These are phyloP conservation scores for Neonothopanus nambi DNA, from an alignment of 1,284 basidiomycete genomes.

Conservation along the genomic window DNA sequence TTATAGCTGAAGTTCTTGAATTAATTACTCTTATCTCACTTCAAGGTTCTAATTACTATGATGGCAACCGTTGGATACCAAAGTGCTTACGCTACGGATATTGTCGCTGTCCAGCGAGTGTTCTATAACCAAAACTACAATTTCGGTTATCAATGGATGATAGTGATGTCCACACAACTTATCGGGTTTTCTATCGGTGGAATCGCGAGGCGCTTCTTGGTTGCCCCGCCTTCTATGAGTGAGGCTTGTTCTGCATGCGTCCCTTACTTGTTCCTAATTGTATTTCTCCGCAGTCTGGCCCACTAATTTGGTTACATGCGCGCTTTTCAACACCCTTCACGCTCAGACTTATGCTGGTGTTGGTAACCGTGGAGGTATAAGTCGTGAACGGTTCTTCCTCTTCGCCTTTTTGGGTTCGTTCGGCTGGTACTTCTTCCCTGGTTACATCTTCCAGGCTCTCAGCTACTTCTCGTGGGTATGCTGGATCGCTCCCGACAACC, in stretches of 20 bases:
- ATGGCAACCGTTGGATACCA: conserved; percentile 73
- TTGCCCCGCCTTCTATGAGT: conserved; percentile 91
- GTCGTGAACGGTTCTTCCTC: conserved; percentile 77
- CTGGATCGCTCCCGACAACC: conserved; percentile 21
- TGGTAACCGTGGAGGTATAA: conserved; percentile 65
- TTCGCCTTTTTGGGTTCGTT: conserved; percentile 60
- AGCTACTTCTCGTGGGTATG: conserved; percentile 67
- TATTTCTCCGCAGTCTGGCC: conserved; percentile 79
- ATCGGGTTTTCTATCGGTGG: conserved; percentile 90
- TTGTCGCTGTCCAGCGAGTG: conserved; percentile 74
- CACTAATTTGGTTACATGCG: conserved; percentile 77
- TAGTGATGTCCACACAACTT: conserved; percentile 84
- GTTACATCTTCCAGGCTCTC: conserved; percentile 74
- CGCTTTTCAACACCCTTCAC: conserved; percentile 63
- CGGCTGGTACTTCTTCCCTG: conserved; percentile 71
- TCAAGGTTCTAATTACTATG: conserved; percentile 52
- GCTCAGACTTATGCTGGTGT: conserved; percentile 59
- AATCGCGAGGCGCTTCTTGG: conserved; percentile 74
- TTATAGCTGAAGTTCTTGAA: conserved; percentile 24
- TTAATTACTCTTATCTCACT: conserved; percentile 15
- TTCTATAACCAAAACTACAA: conserved; percentile 67
- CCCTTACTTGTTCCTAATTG: conserved; percentile 3
- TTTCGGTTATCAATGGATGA: conserved; percentile 74
- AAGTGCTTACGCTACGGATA: conserved; percentile 74
- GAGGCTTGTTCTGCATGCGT: conserved; percentile 41